Base-by-base conservation (phyloP, 257 asterid species). In the Fraxinus americana region DNA sequence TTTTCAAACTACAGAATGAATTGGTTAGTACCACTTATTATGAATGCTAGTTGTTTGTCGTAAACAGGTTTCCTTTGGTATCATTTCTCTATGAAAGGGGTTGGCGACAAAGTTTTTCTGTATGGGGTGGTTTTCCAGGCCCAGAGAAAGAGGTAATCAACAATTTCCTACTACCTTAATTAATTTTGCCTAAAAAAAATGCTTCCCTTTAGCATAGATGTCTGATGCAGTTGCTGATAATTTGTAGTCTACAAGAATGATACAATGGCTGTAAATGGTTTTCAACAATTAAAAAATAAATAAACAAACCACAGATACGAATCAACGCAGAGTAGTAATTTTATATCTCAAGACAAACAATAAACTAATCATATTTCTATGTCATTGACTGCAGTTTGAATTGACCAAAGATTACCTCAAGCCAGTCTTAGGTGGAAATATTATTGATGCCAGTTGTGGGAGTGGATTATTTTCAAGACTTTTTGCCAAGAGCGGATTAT, bases 41-140 rank as follows among this genome's bases (percentile, higher is more conserved):
- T 75, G 41, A 25, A 27, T 57, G 34, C 10, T 48, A 12, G 43
- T 67, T 39, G 61, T 74, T 77, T 19, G 30, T 80, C 48, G 41
- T 17, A 57, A 67, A 68, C 85, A 92, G 98, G 87, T 35, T 80
- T 35, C 89, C 97, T 63, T 80, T 90, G 82, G 89, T 94, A 52
- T 94, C 97, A 43, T 94, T 82, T 86, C 92, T 94, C 65, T 94
- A 94, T 73, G 98, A 94, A 85, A 88, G 98, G 79, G 97, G 98
- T 13, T 94, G 97, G 97, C 84, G 98, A 74, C 98, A 94, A 82
- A 85, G 96, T 79, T 94, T 94, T 76, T 74, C 89, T 35, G 0
- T 85, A 10, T 85, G 78, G 90, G 97, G 96, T 27, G 97, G 97
- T 84, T 94, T 94, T 84, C 97, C 97, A n/a, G 97, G 98, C 54